phyloP scores from a whole-genome alignment of 2,329 filamentous ascomycete species.

The Trichoderma sp. region DNA sequence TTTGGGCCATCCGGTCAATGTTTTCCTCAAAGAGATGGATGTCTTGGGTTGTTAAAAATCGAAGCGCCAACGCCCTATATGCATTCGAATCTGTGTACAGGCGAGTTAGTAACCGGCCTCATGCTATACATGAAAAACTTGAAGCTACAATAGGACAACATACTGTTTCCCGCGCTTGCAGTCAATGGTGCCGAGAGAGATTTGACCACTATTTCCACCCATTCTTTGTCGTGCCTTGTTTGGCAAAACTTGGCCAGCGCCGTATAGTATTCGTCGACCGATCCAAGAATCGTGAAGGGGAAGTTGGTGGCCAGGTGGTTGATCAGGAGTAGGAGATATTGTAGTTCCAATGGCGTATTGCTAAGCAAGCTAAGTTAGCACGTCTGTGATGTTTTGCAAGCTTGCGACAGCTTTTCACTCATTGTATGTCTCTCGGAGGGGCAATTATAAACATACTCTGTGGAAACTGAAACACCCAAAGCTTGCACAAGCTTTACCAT shows the following conservation, averaged over 20 bases:
- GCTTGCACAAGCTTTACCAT: conserved; percentile 36
- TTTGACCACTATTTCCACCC: conserved; percentile 26
- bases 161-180: conserved; percentile 23
- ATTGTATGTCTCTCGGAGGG: too few relatives aligned
- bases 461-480: conserved; percentile 28
- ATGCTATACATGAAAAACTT: neutral
- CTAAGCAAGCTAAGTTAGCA: conserved; percentile 24
- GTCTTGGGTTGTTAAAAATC: conserved; percentile 38
- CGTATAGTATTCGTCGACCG: conserved; percentile 39
- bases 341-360: conserved; percentile 18
- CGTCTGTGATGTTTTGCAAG: neutral
- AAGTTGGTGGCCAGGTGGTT: conserved; percentile 28
- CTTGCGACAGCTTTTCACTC: neutral
- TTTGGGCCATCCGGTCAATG: conserved; percentile 34
- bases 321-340: conserved; percentile 37
- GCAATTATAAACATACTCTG: conserved; percentile 26
- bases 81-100: conserved; percentile 21
- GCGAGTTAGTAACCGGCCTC: neutral
- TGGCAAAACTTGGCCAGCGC: conserved; percentile 39
- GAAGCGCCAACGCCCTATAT: conserved; percentile 38
- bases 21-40: conserved; percentile 43
- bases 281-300: conserved; percentile 26
- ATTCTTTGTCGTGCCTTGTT: conserved; percentile 22
- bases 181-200: conserved; percentile 33
- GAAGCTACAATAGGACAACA: neutral